A percentile compares a stretch with the other conserved stretches of the same genome.
phyloP scores from a whole-genome alignment of 352 stramenopile genomes.

The Blastocystis sp. region DNA sequence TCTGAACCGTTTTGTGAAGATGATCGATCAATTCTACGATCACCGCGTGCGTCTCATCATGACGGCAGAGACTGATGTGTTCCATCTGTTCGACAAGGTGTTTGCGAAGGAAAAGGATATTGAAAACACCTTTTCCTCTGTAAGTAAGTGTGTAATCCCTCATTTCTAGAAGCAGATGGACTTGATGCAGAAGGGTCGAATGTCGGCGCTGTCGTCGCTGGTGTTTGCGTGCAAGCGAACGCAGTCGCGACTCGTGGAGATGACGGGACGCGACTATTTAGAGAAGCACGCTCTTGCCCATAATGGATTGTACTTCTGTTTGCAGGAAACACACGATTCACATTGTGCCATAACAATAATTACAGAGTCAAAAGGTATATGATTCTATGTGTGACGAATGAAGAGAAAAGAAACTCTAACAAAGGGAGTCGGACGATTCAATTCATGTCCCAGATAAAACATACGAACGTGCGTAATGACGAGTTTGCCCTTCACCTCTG shows the following conservation, averaged over 20 bases:
- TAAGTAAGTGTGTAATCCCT: neutral
- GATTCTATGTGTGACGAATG: neutral
- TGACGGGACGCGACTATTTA: constrained; percentile 37
- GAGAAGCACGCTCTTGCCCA: neutral
- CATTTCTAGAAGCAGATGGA: constrained; percentile 9
- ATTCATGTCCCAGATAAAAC: constrained; percentile 24
- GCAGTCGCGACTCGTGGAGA: constrained; percentile 36
- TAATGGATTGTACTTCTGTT: too few relatives aligned
- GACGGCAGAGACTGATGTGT: constrained; percentile 22
- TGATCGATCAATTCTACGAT: constrained; percentile 56
- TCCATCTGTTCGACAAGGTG: constrained; percentile 26
- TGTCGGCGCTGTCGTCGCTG: constrained; percentile 17
- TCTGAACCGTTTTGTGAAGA: constrained; percentile 53
- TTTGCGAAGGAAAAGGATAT: constrained; percentile 41
- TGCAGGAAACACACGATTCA: neutral
- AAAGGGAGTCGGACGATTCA: constrained; percentile 15
- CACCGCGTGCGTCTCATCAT: constrained; percentile 27
- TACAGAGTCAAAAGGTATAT: constrained; percentile 41
- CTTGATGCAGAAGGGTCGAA: constrained; percentile 32
- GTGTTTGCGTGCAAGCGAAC: constrained; percentile 49
- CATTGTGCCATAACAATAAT: constrained; percentile 37
- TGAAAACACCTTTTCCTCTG: neutral
- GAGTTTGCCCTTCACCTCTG: constrained; percentile 19
- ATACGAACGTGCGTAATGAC: neutral
- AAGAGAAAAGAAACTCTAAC: neutral